A percentile compares a stretch with the other conserved stretches of the same genome.
These are phyloP conservation scores for Sporobolomyces phaffii DNA, from an alignment of 768 basidiomycete species.

Conservation along the genomic window DNA sequence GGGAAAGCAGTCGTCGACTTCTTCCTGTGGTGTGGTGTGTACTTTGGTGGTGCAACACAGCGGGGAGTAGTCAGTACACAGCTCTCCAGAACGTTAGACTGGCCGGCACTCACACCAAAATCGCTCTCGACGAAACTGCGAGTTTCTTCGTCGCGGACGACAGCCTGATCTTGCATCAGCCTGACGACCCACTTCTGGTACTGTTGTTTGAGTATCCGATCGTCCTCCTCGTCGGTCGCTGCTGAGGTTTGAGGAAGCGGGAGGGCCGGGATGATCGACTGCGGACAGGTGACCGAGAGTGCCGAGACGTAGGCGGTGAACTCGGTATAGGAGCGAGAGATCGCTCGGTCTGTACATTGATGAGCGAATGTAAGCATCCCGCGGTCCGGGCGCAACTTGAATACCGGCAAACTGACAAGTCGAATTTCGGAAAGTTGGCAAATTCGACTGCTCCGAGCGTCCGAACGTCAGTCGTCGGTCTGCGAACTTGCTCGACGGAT, in stretches of 20 bases:
- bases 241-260: conserved; percentile 96
- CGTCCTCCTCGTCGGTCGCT: conserved; percentile 95
- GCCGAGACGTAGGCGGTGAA: conserved; percentile 91
- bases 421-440: conserved; percentile 61
- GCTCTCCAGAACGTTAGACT: no score
- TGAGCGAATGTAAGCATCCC: conserved; percentile 26
- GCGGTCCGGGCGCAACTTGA: no score
- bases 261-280: conserved; percentile 90
- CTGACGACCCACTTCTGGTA: conserved; percentile 90
- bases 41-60: conserved; percentile 39
- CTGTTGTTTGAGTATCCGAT: conserved; percentile 87
- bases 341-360: conserved; percentile 73
- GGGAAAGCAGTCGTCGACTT: conserved; percentile 17
- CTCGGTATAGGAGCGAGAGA: conserved; percentile 89
- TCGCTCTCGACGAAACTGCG: conserved; percentile 94
- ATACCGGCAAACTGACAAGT: conserved; percentile 17
- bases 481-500: conserved; percentile 3
- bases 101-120: conserved; percentile 65
- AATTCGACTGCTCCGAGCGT: conserved; percentile 65
- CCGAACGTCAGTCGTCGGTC: background rate
- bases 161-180: conserved; percentile 83
- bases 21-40: conserved; percentile 41
- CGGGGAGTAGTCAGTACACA: background rate
- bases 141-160: conserved; percentile 83
- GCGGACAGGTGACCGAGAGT: conserved; percentile 80